Evolutionary conservation across 192 early-diverging fungal species (phyloP).

Genomic region (Podila horticola): DNA sequence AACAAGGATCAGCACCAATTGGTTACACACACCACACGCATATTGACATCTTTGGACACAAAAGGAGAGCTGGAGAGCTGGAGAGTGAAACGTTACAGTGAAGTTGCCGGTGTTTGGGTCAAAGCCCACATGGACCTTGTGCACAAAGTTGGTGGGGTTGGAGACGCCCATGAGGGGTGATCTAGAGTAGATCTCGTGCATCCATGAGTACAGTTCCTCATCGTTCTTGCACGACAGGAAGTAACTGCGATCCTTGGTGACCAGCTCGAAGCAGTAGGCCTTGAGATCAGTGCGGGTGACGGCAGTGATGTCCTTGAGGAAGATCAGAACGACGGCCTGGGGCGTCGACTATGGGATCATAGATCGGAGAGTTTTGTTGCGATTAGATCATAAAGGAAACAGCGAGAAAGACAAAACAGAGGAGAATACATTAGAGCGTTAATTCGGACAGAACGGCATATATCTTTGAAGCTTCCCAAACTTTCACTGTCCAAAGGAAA

Average conservation of each 20-base stretch:
- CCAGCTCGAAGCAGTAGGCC: constrained; percentile 93
- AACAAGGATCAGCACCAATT: neutral
- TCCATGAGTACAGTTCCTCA: constrained; percentile 98
- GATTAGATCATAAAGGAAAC: neutral
- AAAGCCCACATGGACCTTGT: constrained; percentile 83
- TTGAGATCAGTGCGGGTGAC: constrained; percentile 92
- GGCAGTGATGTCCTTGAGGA: constrained; percentile 91
- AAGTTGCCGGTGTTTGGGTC: constrained; percentile 69
- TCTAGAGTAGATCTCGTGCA: constrained; percentile 96
- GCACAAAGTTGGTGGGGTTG: constrained; percentile 87
- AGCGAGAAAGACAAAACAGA: neutral
- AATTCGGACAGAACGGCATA: neutral
- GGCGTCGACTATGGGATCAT: constrained; percentile 72
- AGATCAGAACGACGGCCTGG: constrained; percentile 89
- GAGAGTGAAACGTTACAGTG: constrained; percentile 55
- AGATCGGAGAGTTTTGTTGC: neutral
- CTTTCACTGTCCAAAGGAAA: too few relatives aligned
- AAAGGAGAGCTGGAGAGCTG: neutral
- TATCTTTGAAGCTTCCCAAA: too few relatives aligned
- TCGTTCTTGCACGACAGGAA: constrained; percentile 94
- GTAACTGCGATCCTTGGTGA: constrained; percentile 93
- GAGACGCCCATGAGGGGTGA: constrained; percentile 82
- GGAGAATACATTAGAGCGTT: neutral
- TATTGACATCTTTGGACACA: neutral
- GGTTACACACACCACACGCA: neutral